Evolutionary conservation across 2,329 filamentous ascomycete species (phyloP), one percentile per base, ranked within the genome.

Genomic region (Aspergillus fumigatus): DNA sequence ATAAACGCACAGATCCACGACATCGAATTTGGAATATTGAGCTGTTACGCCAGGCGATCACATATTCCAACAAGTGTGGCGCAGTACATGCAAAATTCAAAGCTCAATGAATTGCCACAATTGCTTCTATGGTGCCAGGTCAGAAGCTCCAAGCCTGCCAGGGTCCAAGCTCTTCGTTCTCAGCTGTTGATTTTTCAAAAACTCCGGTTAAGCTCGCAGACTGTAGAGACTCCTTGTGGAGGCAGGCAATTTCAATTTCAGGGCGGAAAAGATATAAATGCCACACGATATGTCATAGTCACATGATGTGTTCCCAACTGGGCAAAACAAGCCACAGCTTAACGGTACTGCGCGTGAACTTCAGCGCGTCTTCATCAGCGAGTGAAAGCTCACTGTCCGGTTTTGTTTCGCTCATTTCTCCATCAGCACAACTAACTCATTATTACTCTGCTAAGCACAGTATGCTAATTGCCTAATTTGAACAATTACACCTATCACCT

Each of bases 161-260:
- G 43, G 43, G 25, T 47, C 10, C 10, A 47, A 52, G 50, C 48
- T 41, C 52, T 32, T n/a, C 11, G 45, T 52, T 48, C 49, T 61
- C 58, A 64, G 58, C 58, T 63, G 55, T 58, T 56, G 58, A 57
- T 47, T 47, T 26, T 23, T 57, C 54, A 58, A 56, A 59, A 41
- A 60, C 51, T 61, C 40, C 29, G 38, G 53, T 58, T 57, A 21
- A 48, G 45, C 40, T 56, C n/a, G 26, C 32, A 25, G 32, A 19
- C 21, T 3, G n/a, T 8, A 19, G 26, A 5, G 21, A 35, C 29
- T 51, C 10, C 17, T 6, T 14, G 49, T 40, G 32, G 49, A 40
- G 41, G 26, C 49, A 47, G 5, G 21, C 14, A n/a, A 2, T 41
- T 9, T 8, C 41, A 32, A 3, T 32, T 4, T 38, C 5, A 38